Evolutionary conservation across 208 protist genomes (phyloP), one percentile per base, ranked within the genome.

Genomic region (Porcisia deanei): DNA sequence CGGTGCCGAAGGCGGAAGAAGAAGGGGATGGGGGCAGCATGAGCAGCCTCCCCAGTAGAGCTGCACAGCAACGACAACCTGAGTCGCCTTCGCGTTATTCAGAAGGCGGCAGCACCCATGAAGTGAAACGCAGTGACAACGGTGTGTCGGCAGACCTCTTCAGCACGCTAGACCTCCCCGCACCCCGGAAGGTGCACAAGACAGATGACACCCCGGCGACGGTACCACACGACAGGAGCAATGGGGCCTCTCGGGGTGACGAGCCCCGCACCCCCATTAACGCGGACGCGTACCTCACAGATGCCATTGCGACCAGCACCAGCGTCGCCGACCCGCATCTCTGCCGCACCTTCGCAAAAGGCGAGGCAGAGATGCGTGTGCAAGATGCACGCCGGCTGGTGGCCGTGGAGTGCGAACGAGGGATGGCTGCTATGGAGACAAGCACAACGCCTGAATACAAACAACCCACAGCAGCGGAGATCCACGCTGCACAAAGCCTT

Each of bases 341-440:
- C 30, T 14, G 37, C 20, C 16, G 34, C 37, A 30, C 67, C 53
- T 67, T 73, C 39, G 61, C 69, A 37, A 54, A 75, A n/a, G 54
- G 7, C 8, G 60, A 70, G 63, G 43, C 76, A 20, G 45, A 63
- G 30, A 41, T 47, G 57, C 75, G 70, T 59, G 34, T 82, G 45
- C n/a, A 39, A 3, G 73, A 57, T 30, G 78, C 78, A 39, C 78
- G 73, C 25, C 72, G 68, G 67, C 75, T 57, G 78, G 73, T 82
- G 14, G 67, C 72, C 14, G 73, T 82, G 43, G 78, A 82, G 54
- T 82, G 78, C 54, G 78, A 82, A 53, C 70, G 37, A 41, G 65
- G 12, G 9, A 71, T 37, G 16, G 47, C 65, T 3, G 73, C 49
- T 18, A 39, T 39, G 6, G 72, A 39, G 5, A 41, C 43, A 30